phyloP scores from a whole-genome alignment of 108 stramenopile species.

The Cyclotella cryptica region DNA sequence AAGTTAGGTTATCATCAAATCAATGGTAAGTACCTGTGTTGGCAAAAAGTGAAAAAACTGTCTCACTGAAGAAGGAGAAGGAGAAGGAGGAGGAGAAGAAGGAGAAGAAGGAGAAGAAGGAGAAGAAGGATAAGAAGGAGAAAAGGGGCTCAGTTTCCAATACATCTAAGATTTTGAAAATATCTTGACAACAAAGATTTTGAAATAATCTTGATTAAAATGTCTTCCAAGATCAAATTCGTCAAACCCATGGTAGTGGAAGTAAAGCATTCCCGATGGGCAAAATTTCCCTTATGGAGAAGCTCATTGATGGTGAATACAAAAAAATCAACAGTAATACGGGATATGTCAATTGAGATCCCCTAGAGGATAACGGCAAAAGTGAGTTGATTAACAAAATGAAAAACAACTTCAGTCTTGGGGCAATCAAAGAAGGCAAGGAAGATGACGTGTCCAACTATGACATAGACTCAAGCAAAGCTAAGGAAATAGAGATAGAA shows the following conservation, averaged over 20 bases:
- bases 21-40: too few species aligned
- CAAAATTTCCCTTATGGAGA: slow-evolving; percentile 45
- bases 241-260: slow-evolving; percentile 48
- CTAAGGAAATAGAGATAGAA: slow-evolving; percentile 16
- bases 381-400: slow-evolving; percentile 18
- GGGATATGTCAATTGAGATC: slow-evolving; percentile 27
- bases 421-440: slow-evolving; percentile 55
- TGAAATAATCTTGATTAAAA: slow-evolving; percentile 37
- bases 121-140: too few species aligned
- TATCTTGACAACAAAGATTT: slow-evolving; percentile 20
- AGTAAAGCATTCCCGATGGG: slow-evolving; percentile 23
- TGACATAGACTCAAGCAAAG: not conserved
- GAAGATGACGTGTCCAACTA: slow-evolving; percentile 45
- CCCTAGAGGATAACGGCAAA: not conserved
- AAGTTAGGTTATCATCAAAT: too few species aligned
- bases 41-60: too few species aligned
- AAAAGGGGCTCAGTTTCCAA: too few species aligned
- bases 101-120: too few species aligned
- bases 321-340: slow-evolving; percentile 56
- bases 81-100: too few species aligned
- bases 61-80: too few species aligned
- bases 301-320: slow-evolving; percentile 47
- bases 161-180: too few species aligned
- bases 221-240: slow-evolving; percentile 41
- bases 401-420: slow-evolving; percentile 36